These are phyloP conservation scores for Drechslera avenae DNA, from an alignment of 2,329 filamentous ascomycete genomes.

Conservation along the genomic window DNA sequence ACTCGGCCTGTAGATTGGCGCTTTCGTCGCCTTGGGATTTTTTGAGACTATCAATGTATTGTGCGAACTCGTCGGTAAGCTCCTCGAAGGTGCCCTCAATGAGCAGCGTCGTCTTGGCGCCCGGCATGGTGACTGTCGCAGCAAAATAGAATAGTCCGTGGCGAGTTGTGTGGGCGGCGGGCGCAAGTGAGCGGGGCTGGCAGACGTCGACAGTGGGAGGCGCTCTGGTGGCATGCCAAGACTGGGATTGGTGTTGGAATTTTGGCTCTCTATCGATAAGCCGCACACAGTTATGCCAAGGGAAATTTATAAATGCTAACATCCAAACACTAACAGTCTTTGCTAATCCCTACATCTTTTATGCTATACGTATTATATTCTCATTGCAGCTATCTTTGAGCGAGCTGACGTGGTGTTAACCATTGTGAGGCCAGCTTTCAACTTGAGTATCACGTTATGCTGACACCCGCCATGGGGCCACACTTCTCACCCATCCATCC, in stretches of 20 bases:
- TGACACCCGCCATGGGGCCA: too few species aligned
- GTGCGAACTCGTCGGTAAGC: slow-evolving; percentile 90
- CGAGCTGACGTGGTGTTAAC: too few species aligned
- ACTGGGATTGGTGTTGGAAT: slow-evolving; percentile 23
- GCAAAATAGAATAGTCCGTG: slow-evolving; percentile 18
- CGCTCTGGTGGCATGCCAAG: slow-evolving; percentile 40
- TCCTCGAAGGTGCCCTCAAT: slow-evolving; percentile 95
- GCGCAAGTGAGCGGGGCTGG: slow-evolving; percentile 26
- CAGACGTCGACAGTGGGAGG: slow-evolving; percentile 30
- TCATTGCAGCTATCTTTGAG: too few species aligned
- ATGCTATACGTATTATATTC: too few species aligned
- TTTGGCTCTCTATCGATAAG: slow-evolving; percentile 31
- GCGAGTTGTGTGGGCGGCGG: slow-evolving; percentile 20
- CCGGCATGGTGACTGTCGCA: slow-evolving; percentile 58
- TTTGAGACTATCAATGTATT: slow-evolving; percentile 85
- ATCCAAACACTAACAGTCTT: too few species aligned
- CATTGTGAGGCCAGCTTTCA: too few species aligned
- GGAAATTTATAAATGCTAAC: too few species aligned
- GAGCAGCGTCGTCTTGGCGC: slow-evolving; percentile 65
- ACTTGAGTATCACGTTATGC: too few species aligned
- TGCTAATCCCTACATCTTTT: too few species aligned
- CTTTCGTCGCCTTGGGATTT: slow-evolving; percentile 62
- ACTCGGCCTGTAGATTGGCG: slow-evolving; percentile 61
- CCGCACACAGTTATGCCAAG: slow-evolving; percentile 5
- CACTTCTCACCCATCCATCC: too few species aligned